These are phyloP conservation scores for Psilocybe subaeruginosa DNA, from an alignment of 768 basidiomycete genomes.

Conservation along the genomic window DNA sequence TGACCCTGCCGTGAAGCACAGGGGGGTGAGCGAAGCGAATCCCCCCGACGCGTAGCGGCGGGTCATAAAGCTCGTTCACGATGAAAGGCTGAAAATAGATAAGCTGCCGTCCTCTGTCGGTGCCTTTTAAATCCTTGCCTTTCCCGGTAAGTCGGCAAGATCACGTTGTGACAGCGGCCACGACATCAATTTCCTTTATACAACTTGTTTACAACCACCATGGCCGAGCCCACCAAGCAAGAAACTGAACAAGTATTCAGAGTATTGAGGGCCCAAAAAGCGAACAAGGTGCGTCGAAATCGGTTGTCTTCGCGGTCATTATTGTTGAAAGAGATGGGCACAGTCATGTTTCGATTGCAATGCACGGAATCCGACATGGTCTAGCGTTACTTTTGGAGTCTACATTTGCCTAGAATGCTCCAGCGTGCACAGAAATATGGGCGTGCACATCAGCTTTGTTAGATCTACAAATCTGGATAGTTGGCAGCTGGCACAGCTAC, in stretches of 20 bases:
- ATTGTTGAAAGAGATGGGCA: neutral
- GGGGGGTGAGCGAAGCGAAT: too few relatives aligned
- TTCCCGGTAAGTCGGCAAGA: neutral
- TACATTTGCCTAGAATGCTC: constrained; percentile 99
- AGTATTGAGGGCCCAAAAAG: constrained; percentile 81
- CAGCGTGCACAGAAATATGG: constrained; percentile 92
- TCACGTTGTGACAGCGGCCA: constrained; percentile 25
- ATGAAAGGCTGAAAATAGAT: neutral
- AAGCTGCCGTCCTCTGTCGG: neutral
- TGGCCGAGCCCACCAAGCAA: constrained; percentile 81
- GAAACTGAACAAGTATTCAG: constrained; percentile 89
- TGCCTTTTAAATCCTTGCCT: neutral
- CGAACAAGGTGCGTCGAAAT: constrained; percentile 69
- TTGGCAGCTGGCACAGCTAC: constrained; percentile 90
- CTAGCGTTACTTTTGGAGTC: constrained; percentile 93
- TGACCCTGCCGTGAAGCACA: too few relatives aligned
- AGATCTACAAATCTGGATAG: constrained; percentile 97
- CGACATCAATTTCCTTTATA: constrained; percentile 31
- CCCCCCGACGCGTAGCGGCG: too few relatives aligned
- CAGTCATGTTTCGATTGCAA: constrained; percentile 89
- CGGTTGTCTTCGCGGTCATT: neutral
- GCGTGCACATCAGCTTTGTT: constrained; percentile 98
- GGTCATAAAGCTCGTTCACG: too few relatives aligned
- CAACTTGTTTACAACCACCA: constrained; percentile 30
- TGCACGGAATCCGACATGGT: constrained; percentile 97